phyloP scores from a whole-genome alignment of 805 yeast genomes.

The Lipomyces spencermartinsiae region DNA sequence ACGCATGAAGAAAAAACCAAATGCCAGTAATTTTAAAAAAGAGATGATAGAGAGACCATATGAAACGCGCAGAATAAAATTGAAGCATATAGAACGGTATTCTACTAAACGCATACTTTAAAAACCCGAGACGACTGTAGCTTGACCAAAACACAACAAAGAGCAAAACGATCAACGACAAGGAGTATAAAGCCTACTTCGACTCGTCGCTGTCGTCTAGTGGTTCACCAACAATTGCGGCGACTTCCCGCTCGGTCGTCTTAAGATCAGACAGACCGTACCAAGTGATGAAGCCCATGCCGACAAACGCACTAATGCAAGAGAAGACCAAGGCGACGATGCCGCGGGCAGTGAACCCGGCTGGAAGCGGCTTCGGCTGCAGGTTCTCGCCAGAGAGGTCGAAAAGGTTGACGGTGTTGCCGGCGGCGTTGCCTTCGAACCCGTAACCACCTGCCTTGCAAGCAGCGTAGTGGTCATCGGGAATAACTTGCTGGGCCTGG shows the following conservation, averaged over 20 bases:
- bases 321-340: slow-evolving; percentile 93
- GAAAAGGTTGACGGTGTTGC: slow-evolving; percentile 62
- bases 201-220: slow-evolving; percentile 63
- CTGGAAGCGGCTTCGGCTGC: slow-evolving; percentile 67
- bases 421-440: slow-evolving; percentile 87
- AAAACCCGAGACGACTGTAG: background rate
- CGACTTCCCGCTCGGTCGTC: slow-evolving; percentile 67
- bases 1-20: background rate
- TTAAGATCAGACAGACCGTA: slow-evolving; percentile 88
- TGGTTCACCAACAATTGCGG: slow-evolving; percentile 51
- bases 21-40: background rate
- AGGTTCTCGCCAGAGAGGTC: slow-evolving; percentile 79
- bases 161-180: background rate
- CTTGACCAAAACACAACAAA: background rate
- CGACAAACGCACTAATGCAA: slow-evolving; percentile 81
- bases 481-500: slow-evolving; percentile 59
- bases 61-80: background rate
- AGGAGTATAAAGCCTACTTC: slow-evolving; percentile 12
- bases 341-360: slow-evolving; percentile 94
- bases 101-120: background rate
- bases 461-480: slow-evolving; percentile 60
- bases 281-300: slow-evolving; percentile 73
- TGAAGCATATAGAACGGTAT: too few species aligned
- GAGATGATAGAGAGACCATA: background rate
- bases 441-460: slow-evolving; percentile 66